Evolutionary conservation across 1,139 yeast species (phyloP), one percentile per base, ranked within the genome.

Genomic region (Yamadazyma sp.): DNA sequence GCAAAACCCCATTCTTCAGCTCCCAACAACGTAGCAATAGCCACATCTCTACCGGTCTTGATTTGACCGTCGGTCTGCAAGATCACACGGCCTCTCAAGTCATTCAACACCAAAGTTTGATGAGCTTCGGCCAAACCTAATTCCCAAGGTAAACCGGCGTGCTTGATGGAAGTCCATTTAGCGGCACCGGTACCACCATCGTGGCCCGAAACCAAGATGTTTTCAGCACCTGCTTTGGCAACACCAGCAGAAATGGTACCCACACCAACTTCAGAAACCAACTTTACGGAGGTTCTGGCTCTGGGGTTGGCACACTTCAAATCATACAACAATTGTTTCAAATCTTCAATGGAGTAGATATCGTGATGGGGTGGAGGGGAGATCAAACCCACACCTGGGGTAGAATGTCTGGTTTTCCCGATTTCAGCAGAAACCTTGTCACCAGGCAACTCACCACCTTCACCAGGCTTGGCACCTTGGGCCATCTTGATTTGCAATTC

Each of bases 171-270:
- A 23, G 98, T 91, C 87, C 95, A 87, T 64, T 95, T 82, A 42
- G 97, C 92, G 42, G 98, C 98, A 83, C 98, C 98, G 47, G 98
- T 92, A 75, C 98, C 98, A 79, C 98, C 98, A 65, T 91, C 98
- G 61, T 94, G 97, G 57, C 98, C 98, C 46, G 96, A 87, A 52
- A 92, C 87, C 59, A 91, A 76, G 55, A 92, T 86, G 62, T 91
- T 96, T 61, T 92, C 98, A 12, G 98, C 96, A 60, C 95, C 95
- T 22, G 98, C 98, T 69, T 92, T 92, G 47, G 98, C 98, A 28
- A 92, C 98, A 77, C 98, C 98, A 30, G 97, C 89, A 20, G 98
- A 98, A 61, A 92, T 94, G 57, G 92, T 89, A 74, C 98, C 98
- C 41, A 92, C 98, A 70, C 98, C 98, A 47, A 92, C 98, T 66